phyloP scores from a whole-genome alignment of 2,329 filamentous ascomycete species.

The Incumbomyces delicatus region DNA sequence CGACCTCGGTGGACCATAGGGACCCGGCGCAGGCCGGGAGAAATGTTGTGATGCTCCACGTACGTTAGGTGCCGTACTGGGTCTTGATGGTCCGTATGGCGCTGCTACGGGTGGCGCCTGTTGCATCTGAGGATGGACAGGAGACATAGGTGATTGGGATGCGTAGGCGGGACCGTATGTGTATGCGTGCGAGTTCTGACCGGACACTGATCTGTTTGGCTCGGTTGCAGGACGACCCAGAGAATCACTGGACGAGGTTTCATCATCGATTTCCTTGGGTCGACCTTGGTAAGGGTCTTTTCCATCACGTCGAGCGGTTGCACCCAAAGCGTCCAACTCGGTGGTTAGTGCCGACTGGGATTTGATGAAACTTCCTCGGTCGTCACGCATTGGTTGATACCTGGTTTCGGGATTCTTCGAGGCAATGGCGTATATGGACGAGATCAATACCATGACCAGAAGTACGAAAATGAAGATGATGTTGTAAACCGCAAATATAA shows the following conservation, averaged over 20 bases:
- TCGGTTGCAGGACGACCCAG: slow-evolving; percentile 20
- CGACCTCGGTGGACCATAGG: slow-evolving; percentile 15
- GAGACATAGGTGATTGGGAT: slow-evolving; percentile 9
- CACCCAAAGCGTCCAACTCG: slow-evolving; percentile 80
- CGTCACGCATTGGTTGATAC: slow-evolving; percentile 94
- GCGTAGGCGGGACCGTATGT: slow-evolving; percentile 24
- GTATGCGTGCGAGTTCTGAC: slow-evolving; percentile 18
- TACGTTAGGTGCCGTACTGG: slow-evolving; percentile 10
- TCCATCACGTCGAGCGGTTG: slow-evolving; percentile 72
- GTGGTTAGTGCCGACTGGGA: slow-evolving; percentile 78
- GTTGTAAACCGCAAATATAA: slow-evolving; percentile 81
- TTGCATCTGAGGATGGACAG: slow-evolving; percentile 4
- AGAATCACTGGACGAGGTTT: slow-evolving; percentile 24
- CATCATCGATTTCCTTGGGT: slow-evolving; percentile 55
- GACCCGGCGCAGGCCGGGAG: slow-evolving; percentile 8
- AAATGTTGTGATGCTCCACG: slow-evolving; percentile 23
- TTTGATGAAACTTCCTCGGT: slow-evolving; percentile 95
- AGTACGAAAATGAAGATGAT: slow-evolving; percentile 73
- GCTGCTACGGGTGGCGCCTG: slow-evolving; percentile 1
- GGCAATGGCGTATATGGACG: slow-evolving; percentile 68
- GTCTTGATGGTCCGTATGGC: slow-evolving; percentile 8
- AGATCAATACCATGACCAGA: slow-evolving; percentile 69
- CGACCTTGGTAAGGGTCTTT: slow-evolving; percentile 52
- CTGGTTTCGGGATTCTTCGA: slow-evolving; percentile 90
- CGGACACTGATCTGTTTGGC: slow-evolving; percentile 22